Conservation (phyloP, 208 protist species). For the Crithidia brevicula region DNA sequence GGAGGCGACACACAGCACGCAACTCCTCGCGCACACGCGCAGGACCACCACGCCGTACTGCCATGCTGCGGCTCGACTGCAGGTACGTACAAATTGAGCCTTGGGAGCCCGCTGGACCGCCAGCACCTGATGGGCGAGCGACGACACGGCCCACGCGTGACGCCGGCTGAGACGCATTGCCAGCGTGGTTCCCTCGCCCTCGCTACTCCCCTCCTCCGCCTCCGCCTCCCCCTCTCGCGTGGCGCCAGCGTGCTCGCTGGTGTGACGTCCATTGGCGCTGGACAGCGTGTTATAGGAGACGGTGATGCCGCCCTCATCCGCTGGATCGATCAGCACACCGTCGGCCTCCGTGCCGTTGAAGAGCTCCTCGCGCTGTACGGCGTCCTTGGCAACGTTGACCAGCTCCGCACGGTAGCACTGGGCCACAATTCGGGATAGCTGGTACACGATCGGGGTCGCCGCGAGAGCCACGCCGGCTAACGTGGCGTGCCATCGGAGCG, state of each 20-base stretch:
- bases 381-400: constrained; percentile 30
- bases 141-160: constrained; percentile 25
- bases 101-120: constrained; percentile 32
- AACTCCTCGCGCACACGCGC: constrained; percentile 16
- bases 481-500: constrained; percentile 40
- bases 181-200: not conserved
- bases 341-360: constrained; percentile 17
- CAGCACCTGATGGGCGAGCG: constrained; percentile 22
- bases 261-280: not conserved
- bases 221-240: not conserved
- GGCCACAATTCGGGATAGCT: constrained; percentile 29
- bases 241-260: not conserved
- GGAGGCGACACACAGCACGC: constrained; percentile 18
- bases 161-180: constrained; percentile 5
- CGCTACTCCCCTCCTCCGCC: not conserved
- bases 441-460: constrained; percentile 39
- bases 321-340: constrained; percentile 24
- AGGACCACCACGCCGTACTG: constrained; percentile 31
- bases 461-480: constrained; percentile 38
- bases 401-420: constrained; percentile 32
- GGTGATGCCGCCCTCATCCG: constrained; percentile 17
- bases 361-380: constrained; percentile 24
- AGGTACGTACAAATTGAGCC: constrained; percentile 29
- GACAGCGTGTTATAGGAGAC: constrained; percentile 21
- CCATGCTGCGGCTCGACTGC: constrained; percentile 23